phyloP scores from a whole-genome alignment of 805 yeast species.

The Pichia kluyveri region DNA sequence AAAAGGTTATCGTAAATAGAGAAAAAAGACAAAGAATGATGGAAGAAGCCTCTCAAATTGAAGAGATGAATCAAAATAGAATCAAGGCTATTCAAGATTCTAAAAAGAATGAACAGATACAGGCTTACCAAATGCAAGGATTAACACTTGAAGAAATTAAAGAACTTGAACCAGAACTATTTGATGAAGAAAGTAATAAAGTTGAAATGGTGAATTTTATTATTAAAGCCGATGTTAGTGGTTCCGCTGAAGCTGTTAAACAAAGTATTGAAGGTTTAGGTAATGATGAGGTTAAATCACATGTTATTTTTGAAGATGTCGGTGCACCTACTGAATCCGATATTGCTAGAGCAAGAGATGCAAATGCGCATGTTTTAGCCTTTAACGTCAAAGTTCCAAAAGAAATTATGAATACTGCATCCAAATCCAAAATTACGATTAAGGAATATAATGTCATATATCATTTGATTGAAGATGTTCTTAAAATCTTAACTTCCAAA shows the following conservation, averaged over 20 bases:
- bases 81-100: conserved; percentile 43
- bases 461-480: conserved; percentile 77
- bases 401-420: conserved; percentile 51
- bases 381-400: conserved; percentile 69
- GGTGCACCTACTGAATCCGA: conserved; percentile 69
- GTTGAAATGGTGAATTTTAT: conserved; percentile 46
- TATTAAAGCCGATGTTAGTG: conserved; percentile 85
- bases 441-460: conserved; percentile 74
- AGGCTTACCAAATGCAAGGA: conserved; percentile 54
- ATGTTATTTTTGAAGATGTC: conserved; percentile 65
- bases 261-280: conserved; percentile 81
- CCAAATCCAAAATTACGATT: conserved; percentile 45
- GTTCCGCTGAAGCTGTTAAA: conserved; percentile 87
- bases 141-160: conserved; percentile 40
- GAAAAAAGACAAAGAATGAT: conserved; percentile 40
- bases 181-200: conserved; percentile 23
- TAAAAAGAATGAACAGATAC: conserved; percentile 42
- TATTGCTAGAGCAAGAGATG: conserved; percentile 55
- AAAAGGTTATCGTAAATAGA: conserved; percentile 63
- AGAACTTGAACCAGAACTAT: conserved; percentile 25
- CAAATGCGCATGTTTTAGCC: conserved; percentile 66
- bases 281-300: conserved; percentile 69
- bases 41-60: conserved; percentile 57
- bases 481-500: conserved; percentile 47
- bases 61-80: conserved; percentile 60